A percentile compares a stretch with the other conserved stretches of the same genome.
phyloP scores from a whole-genome alignment of 2,329 filamentous ascomycete species.

The Talaromyces verruculosus region DNA sequence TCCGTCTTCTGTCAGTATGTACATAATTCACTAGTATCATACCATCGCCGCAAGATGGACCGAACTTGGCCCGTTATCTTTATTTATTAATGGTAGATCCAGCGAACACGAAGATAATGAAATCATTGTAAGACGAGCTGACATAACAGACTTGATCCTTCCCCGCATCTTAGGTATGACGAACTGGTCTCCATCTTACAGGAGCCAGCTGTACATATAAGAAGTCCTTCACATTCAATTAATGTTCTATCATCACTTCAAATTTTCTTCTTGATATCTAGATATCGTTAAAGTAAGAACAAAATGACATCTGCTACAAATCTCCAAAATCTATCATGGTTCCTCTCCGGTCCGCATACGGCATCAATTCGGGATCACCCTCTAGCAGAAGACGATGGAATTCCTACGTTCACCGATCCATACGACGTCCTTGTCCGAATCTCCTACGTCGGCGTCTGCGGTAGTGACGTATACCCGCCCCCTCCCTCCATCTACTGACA shows the following conservation, averaged over 20 bases:
- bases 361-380: not conserved
- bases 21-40: not conserved
- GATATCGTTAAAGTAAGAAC: not conserved
- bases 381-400: not conserved
- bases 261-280: not conserved
- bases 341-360: not conserved
- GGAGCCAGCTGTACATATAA: not conserved
- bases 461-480: not conserved
- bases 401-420: not conserved
- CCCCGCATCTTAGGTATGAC: not conserved
- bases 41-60: not conserved
- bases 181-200: not conserved
- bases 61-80: not conserved
- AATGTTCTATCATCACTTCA: no score
- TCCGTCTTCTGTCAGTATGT: conserved; percentile 48
- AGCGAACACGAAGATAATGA: not conserved
- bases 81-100: not conserved
- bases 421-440: not conserved
- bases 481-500: no score
- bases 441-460: not conserved
- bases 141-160: not conserved
- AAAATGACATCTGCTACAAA: not conserved
- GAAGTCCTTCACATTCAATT: no score
- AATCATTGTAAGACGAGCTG: not conserved
- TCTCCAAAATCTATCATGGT: not conserved